These are phyloP conservation scores for Chaetomium sp. DNA, from an alignment of 2,329 filamentous ascomycete genomes.

Conservation along the genomic window DNA sequence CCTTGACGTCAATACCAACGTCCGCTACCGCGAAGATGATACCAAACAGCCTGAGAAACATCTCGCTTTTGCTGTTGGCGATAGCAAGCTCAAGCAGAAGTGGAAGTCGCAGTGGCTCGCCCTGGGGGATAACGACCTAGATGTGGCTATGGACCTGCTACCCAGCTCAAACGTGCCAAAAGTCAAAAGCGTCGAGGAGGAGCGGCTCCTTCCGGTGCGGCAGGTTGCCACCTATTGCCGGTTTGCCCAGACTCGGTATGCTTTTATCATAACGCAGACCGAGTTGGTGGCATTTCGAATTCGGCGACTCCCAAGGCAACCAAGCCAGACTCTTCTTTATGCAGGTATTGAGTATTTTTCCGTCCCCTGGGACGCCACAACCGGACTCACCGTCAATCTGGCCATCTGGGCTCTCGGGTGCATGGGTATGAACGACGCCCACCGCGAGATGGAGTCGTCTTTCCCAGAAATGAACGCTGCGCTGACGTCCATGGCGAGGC, in stretches of 20 bases:
- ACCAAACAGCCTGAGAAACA: neutral
- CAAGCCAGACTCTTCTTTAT: neutral
- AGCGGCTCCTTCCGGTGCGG: neutral
- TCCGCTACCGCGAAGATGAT: too few species aligned
- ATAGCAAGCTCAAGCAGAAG: neutral
- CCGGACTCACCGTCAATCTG: conserved; percentile 9
- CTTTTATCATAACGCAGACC: conserved; percentile 13
- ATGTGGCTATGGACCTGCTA: neutral
- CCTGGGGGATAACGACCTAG: neutral
- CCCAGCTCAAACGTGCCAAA: neutral
- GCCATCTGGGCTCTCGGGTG: conserved; percentile 17
- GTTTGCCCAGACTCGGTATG: conserved; percentile 12
- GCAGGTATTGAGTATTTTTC: conserved; percentile 14
- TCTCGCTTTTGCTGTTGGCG: neutral
- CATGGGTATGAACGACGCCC: conserved; percentile 19
- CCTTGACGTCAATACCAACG: neutral
- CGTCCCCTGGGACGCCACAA: conserved; percentile 5
- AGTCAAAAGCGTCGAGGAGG: neutral
- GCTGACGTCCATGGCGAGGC: conserved; percentile 4
- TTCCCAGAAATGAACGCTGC: too few species aligned
- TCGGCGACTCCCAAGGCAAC: neutral
- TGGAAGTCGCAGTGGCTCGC: neutral
- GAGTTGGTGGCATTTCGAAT: conserved; percentile 16
- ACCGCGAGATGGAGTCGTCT: conserved; percentile 10
- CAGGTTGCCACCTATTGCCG: conserved; percentile 18